Base-by-base conservation (phyloP, 106 monocot genomes). In the Allium cepa region DNA sequence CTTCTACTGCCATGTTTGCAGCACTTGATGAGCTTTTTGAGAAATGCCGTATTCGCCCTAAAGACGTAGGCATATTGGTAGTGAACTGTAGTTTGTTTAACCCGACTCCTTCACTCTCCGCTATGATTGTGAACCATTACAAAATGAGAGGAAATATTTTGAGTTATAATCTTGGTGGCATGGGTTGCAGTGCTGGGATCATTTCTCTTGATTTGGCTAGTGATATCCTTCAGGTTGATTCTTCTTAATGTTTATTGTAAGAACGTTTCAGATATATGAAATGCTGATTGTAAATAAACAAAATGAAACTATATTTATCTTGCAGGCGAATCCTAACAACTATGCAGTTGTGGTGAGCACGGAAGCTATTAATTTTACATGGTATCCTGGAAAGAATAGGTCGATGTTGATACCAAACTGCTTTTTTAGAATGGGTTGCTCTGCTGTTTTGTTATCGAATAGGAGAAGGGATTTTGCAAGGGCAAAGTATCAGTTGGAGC, bases 81-180 rank as follows among this genome's bases (percentile, higher is more conserved):
- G 89, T 90, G 49, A 89, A 89, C 79, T 89, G 89, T 75, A 82
- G 82, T 72, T 85, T 85, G 66, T 89, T 89, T 78, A 90, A 90
- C 58, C 89, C 85, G 8, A 90, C 89, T 0, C 85, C 89, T 0
- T 90, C 89, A 1, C 78, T 90, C 46, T 90, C 85, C 1, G 90
- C 90, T 50, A 90, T 90, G 90, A 86, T 90, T 59, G 80, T 97
- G 5, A 97, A 97, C 81, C 96, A 97, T 79, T 97, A 92, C 92
- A 99, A 99, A 77, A 99, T 99, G 97, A 59, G 89, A 17, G 92
- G 97, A 8, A 82, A 84, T 62, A 75, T 90, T 5, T 73, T 90
- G 73, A 90, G 90, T 69, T 90, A 85, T 78, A 90, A 86, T 71
- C 80, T 90, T 18, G 85, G 90, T 8, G 90, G 90, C 6, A 90